Evolutionary conservation across 140 eudicot genomes (phyloP).

Genomic region (Oenanthe javanica): DNA sequence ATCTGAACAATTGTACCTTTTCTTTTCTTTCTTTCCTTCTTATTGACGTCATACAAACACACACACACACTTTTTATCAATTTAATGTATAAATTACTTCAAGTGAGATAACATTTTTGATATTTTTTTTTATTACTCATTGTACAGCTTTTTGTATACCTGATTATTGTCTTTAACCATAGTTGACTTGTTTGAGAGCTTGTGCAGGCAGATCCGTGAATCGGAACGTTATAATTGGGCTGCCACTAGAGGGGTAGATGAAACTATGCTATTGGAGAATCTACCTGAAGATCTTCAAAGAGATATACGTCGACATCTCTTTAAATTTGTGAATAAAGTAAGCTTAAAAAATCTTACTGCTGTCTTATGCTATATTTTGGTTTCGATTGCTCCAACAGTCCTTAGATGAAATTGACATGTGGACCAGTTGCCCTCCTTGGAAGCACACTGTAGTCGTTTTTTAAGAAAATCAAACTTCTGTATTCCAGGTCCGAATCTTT

Average conservation of each 20-base stretch:
- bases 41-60: not conserved
- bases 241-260: conserved; percentile 86
- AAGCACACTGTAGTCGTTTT: not conserved
- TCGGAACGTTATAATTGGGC: conserved; percentile 83
- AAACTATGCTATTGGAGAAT: conserved; percentile 61
- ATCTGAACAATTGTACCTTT: not conserved
- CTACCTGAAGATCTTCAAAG: conserved; percentile 84
- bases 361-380: not conserved
- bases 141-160: too few relatives aligned
- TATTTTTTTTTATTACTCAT: too few relatives aligned
- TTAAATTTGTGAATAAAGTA: conserved; percentile 53
- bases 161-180: not conserved
- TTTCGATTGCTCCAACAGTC: not conserved
- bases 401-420: not conserved
- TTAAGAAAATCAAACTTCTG: not conserved
- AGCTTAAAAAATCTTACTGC: conserved; percentile 16
- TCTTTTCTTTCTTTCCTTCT: not conserved
- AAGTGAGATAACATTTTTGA: not conserved
- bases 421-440: not conserved
- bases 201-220: conserved; percentile 53
- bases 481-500: conserved; percentile 59
- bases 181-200: conserved; percentile 4
- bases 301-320: conserved; percentile 80
- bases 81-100: not conserved
- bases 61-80: not conserved